phyloP scores from a whole-genome alignment of 805 yeast species.

The Lachancea kluyveri region DNA sequence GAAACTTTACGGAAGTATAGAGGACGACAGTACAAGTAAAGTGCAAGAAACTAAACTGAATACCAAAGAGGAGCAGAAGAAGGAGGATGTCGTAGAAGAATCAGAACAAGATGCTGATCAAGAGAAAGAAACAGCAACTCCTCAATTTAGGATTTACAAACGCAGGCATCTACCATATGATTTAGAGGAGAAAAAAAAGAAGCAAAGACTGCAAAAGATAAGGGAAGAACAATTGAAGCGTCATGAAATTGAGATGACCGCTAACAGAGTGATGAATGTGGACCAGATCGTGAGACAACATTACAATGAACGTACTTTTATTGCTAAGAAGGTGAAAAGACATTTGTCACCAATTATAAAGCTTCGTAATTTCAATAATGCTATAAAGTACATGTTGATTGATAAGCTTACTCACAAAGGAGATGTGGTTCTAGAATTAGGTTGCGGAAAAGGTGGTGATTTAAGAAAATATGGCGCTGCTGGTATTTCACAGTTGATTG shows the following conservation, averaged over 20 bases:
- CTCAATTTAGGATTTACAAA: conserved; percentile 17
- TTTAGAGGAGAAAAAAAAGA: conserved; percentile 28
- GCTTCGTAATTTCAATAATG: conserved; percentile 84
- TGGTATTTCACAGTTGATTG: conserved; percentile 69
- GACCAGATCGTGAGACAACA: conserved; percentile 73
- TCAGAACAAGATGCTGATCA: conserved; percentile 12
- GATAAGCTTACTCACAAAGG: conserved; percentile 55
- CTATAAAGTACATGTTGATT: conserved; percentile 80
- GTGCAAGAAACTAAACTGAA: conserved; percentile 5
- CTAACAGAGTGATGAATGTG: conserved; percentile 35
- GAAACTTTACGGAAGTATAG: conserved; percentile 27
- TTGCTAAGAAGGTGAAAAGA: conserved; percentile 56
- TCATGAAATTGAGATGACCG: conserved; percentile 32
- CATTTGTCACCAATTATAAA: conserved; percentile 77
- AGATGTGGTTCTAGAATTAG: conserved; percentile 70
- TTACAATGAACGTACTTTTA: conserved; percentile 78
- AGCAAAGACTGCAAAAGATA: conserved; percentile 26
- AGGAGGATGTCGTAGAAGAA: conserved; percentile 8
- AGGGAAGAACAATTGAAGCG: conserved; percentile 31
- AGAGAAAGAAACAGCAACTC: conserved; percentile 11
- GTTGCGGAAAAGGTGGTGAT: conserved; percentile 99
- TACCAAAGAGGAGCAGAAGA: conserved; percentile 6
- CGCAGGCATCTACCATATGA: conserved; percentile 28
- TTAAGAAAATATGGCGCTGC: conserved; percentile 81
- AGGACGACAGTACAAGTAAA: conserved; percentile 9